Conservation (phyloP, 441 rosid genomes). For the Gossypium davidsonii region DNA sequence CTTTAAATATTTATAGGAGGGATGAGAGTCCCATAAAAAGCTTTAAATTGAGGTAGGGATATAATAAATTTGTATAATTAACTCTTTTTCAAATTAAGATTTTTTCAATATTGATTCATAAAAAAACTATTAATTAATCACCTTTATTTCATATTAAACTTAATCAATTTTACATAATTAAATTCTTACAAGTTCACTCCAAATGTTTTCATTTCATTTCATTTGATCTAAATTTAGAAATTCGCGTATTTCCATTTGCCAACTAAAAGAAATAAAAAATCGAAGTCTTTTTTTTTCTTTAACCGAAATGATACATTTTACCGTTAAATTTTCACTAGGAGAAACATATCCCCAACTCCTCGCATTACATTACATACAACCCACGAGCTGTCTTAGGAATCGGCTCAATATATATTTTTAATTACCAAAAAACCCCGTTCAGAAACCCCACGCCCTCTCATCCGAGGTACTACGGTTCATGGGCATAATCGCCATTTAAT, state of each 20-base stretch:
- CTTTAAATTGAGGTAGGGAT: no score
- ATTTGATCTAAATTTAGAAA: background rate
- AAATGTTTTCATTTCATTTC: background rate
- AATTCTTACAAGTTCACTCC: background rate
- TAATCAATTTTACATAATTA: no score
- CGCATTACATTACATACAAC: conserved; percentile 1
- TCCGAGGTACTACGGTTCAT: conserved; percentile 6
- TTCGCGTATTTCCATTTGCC: background rate
- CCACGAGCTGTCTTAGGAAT: conserved; percentile 37
- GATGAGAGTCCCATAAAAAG: no score
- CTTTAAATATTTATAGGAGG: no score
- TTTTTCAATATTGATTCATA: no score
- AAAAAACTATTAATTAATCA: no score
- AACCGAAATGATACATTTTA: background rate
- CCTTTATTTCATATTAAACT: no score
- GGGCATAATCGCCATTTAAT: conserved; percentile 43
- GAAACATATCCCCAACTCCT: background rate
- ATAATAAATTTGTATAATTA: no score
- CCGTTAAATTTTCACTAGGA: background rate
- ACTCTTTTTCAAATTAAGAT: no score
- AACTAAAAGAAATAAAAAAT: background rate
- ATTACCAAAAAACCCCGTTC: conserved; percentile 30
- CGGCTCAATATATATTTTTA: conserved; percentile 29
- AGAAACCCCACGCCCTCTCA: background rate
- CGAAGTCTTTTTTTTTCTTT: no score